Evolutionary conservation across 2,329 filamentous ascomycete genomes (phyloP), one percentile per base, ranked within the genome.

Genomic region (Neofusicoccum kwambonambiense): DNA sequence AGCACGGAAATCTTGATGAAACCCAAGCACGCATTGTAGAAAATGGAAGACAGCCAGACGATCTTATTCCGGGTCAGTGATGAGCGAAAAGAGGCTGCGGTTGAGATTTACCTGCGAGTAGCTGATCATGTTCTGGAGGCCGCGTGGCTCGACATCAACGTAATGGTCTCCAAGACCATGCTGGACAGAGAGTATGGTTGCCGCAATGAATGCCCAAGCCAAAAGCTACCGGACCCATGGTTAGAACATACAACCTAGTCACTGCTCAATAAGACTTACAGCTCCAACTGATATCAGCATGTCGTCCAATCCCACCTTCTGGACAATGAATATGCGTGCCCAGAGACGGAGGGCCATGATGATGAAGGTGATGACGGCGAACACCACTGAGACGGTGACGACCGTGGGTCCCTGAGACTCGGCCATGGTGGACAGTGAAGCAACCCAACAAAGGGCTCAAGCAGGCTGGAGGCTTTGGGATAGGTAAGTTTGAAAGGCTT

Each of bases 1-100:
- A 82, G 74, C 3, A 80, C 78, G 0, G 81, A 82, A 44, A 76
- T 75, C 68, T 83, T 83, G 72, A 82, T 73, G 68, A 82, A 82
- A 15, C 79, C 79, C 4, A 82, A 71, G 49, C 73, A 76, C 41
- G 79, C 77, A 12, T 81, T 78, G 65, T 81, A 81, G 68, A 83
- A 83, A 70, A 78, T 83, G 17, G 76, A 83, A 56, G 78, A 82
- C 58, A 83, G 77, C 73, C 79, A 81, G 37, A 82, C 78, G 12
- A 65, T 65, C 66, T 67, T n/a, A 35, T 4, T 7, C 9, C n/a
- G 13, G n/a, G 45, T 64, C n/a, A 45, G 19, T 15, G 22, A 6
- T 50, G 39, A n/a, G 8, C 12, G 13, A 12, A 13, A 22, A 39
- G 22, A 12, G 4, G 19, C 4, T 27, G 9, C 27, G 57, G 9